phyloP scores from a whole-genome alignment of 192 early-diverging fungal species.

The Linnemannia elongata region DNA sequence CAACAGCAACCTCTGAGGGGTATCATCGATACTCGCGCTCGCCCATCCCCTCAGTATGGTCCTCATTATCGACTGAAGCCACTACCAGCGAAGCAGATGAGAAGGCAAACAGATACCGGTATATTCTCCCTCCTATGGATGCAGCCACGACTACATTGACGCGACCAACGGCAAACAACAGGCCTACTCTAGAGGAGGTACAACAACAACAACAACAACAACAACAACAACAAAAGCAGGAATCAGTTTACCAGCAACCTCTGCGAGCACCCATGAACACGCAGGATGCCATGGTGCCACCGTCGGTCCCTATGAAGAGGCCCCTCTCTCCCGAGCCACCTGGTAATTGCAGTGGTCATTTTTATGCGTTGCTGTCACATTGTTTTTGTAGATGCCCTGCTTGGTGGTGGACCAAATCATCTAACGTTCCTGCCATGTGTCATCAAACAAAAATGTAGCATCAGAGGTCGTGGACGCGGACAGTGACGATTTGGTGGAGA shows the following conservation, averaged over 20 bases:
- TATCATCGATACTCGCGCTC: not conserved
- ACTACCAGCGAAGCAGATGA: not conserved
- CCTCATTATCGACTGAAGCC: not conserved
- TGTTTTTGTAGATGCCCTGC: not conserved
- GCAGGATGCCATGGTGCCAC: not conserved
- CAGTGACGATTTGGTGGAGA: constrained; percentile 17
- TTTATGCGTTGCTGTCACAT: not conserved
- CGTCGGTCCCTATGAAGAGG: not conserved
- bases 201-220: not conserved
- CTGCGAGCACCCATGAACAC: not conserved
- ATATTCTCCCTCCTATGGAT: constrained; percentile 27
- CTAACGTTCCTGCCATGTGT: not conserved
- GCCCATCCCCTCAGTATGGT: not conserved
- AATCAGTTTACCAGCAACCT: not conserved
- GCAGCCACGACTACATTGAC: not conserved
- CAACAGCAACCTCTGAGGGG: not conserved
- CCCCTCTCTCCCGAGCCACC: not conserved
- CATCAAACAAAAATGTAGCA: not conserved
- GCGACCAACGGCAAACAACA: not conserved
- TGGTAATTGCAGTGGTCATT: not conserved
- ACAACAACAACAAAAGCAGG: not conserved
- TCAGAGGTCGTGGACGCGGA: not conserved
- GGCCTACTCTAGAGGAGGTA: not conserved
- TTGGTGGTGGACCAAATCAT: not conserved
- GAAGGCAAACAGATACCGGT: constrained; percentile 9